Base-by-base conservation (phyloP, 2,329 filamentous ascomycete genomes). In the Clarireedia paspali region DNA sequence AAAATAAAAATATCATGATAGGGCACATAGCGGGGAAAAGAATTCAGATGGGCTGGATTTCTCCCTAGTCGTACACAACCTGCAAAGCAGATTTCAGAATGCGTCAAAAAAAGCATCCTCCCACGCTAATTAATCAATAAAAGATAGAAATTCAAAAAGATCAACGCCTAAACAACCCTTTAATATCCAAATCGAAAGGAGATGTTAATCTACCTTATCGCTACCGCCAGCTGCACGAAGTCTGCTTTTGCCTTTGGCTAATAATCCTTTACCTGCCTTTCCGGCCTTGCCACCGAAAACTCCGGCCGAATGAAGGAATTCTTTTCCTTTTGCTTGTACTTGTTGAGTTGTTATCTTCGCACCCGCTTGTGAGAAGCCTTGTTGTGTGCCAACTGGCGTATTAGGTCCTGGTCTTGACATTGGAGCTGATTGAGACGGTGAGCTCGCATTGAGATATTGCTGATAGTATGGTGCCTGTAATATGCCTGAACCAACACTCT, bases 171-270 rank as follows among this genome's bases (percentile, higher is more conserved):
- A 57, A 63, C 60, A 62, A 62, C 63, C 52, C 66, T 59, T 68
- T 70, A 67, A 53, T 57, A 57, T 62, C 62, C 63, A 60, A 63
- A 60, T 61, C 58, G 57, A 50, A 68, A 70, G 67, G 66, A 70
- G 67, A 72, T 75, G 84, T 77, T 75, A 84, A 89, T 90, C 68
- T 88, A 91, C 88, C 89, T 95, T 95, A 73, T 94, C 89, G 68
- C 84, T 83, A 61, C 81, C 81, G 69, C 78, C 81, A 60, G 80
- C 60, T 56, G 64, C 63, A 50, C 63, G 77, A 70, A 96, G 84
- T 72, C 89, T 92, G 74, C 82, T 92, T 74, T 88, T 92, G 63
- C 91, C 89, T 74, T 95, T 95, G 62, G 88, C 90, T 70, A 96
- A 85, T 61, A 96, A 73, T 52, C 91, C 92, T 75, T 96, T 96